Evolutionary conservation across 192 early-diverging fungal species (phyloP).

Genomic region (Entomortierella parvispora): DNA sequence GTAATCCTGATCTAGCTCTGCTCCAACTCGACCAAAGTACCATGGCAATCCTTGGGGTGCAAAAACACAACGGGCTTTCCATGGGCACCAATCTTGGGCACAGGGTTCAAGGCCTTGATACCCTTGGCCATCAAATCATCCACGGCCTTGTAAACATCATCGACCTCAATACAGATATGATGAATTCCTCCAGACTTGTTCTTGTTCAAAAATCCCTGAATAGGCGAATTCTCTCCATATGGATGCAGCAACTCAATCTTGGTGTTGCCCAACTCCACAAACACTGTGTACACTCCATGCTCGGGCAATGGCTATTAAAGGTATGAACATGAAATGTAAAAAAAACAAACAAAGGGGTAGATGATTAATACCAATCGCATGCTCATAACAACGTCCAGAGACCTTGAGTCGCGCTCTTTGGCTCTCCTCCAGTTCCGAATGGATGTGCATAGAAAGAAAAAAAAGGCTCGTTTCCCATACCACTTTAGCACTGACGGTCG

Average conservation of each 20-base stretch:
- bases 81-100: slow-evolving; percentile 87
- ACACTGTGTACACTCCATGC: slow-evolving; percentile 88
- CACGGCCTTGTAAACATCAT: slow-evolving; percentile 74
- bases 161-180: slow-evolving; percentile 84
- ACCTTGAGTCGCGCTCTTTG: neutral
- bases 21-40: slow-evolving; percentile 82
- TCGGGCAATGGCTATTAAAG: slow-evolving; percentile 71
- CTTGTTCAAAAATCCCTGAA: slow-evolving; percentile 80
- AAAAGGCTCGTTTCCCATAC: slow-evolving; percentile 50
- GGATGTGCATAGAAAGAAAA: no score
- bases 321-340: neutral
- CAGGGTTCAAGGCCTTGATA: slow-evolving; percentile 70
- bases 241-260: slow-evolving; percentile 87
- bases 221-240: slow-evolving; percentile 79
- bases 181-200: slow-evolving; percentile 87
- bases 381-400: neutral
- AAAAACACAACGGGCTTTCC: slow-evolving; percentile 83
- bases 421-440: no score
- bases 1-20: slow-evolving; percentile 50
- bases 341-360: slow-evolving; percentile 3
- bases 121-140: slow-evolving; percentile 69
- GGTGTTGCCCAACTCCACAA: slow-evolving; percentile 87
- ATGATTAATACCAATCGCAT: neutral
- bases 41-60: slow-evolving; percentile 87
- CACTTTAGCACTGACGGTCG: slow-evolving; percentile 73